These are phyloP conservation scores for Cinchona pubescens DNA, from an alignment of 257 asterid species.

Conservation along the genomic window DNA sequence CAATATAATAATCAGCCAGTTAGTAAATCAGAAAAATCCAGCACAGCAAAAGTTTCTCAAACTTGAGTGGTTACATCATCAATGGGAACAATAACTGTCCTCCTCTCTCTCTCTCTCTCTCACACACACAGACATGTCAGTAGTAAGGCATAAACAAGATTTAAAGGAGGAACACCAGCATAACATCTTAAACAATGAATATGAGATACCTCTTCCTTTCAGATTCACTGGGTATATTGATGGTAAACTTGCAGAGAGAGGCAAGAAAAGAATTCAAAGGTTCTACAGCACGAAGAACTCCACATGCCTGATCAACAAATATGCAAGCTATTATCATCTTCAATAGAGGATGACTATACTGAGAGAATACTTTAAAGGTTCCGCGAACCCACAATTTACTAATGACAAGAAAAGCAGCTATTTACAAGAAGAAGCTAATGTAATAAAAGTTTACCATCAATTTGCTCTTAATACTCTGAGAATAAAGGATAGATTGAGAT, in stretches of 20 bases:
- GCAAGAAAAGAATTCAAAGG: conserved; percentile 96
- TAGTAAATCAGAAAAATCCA: neutral
- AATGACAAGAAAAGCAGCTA: neutral
- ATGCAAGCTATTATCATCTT: conserved; percentile 9
- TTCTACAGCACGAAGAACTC: conserved; percentile 91
- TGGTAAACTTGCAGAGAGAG: conserved; percentile 97
- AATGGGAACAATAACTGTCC: neutral
- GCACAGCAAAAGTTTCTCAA: neutral
- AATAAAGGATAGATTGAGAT: too few relatives aligned
- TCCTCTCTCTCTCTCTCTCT: too few relatives aligned
- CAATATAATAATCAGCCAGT: neutral
- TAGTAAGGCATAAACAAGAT: conserved; percentile 4
- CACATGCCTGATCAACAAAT: conserved; percentile 72
- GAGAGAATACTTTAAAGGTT: neutral
- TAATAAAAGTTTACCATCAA: neutral
- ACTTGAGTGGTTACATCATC: neutral
- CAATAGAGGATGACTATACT: neutral
- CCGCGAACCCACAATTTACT: too few relatives aligned
- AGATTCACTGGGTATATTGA: conserved; percentile 70
- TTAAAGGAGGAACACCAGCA: neutral
- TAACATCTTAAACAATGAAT: neutral
- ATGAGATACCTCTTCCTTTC: conserved; percentile 73
- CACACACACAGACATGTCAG: neutral
- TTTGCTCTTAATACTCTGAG: neutral
- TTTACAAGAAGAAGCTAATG: neutral